Base-by-base conservation (phyloP, 495 filamentous ascomycete species). In the Neurospora pannonica region DNA sequence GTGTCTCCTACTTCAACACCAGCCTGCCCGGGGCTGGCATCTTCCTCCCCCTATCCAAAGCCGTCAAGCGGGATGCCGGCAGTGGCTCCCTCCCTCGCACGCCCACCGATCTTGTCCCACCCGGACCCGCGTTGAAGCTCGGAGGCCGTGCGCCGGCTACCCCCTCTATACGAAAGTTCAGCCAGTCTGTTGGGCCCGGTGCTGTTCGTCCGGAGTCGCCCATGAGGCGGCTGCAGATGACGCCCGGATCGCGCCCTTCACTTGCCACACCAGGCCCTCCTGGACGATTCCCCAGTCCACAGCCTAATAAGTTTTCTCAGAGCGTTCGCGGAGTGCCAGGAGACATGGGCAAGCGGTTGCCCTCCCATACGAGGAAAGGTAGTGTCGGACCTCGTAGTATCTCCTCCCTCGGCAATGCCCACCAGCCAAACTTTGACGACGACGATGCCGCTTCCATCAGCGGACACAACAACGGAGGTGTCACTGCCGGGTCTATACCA, bases 1-100 rank as follows among this genome's bases (percentile, higher is more conserved):
- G 92, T 71, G 83, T 90, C 38, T 89, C 86, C 71, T 99, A 99
- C 84, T 99, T 99, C 79, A 87, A 86, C 5, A 97, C 97, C 9
- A 87, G 89, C 3, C 83, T 89, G 42, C 88, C 91, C 15, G 93
- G 93, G 38, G 89, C 95, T 8, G 96, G 96, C 38, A 98, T 99
- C 78, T 99, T 99, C 79, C 88, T 99, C 6, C 97, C 96, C 13
- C 88, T 97, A 72, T 92, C 92, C 82, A 95, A 95, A 81, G 92
- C 92, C 60, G 87, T 88, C 76, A 95, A 92, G 79, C 89, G 90
- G 60, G 83, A 87, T 85, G 73, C 88, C 88, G 28, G 85, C 83
- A 67, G 82, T 72, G 17, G 85, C 72, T 87, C 88, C n/a, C 89
- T 87, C 77, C 88, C 91, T 17, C 84, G 87, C 38, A 93, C 91